Conservation (phyloP, 441 rosid genomes). For the Erodium texanum region DNA sequence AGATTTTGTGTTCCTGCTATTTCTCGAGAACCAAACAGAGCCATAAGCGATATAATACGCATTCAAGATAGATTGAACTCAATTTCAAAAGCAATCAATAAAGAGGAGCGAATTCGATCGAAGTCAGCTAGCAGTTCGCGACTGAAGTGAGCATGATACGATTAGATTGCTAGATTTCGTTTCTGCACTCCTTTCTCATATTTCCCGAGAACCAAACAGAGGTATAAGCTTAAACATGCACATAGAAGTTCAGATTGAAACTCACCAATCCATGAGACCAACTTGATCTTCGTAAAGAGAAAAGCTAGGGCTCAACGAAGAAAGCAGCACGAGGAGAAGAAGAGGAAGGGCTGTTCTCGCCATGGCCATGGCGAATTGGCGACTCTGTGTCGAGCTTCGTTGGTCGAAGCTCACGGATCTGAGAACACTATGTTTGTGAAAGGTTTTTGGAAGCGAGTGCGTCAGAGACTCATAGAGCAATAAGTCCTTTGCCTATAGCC, state of each 20-base stretch:
- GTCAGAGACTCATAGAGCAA: too few relatives aligned
- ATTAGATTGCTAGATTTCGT: not conserved
- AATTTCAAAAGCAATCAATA: not conserved
- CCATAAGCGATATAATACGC: slow-evolving; percentile 23
- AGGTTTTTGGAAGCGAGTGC: too few relatives aligned
- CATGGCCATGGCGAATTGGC: too few relatives aligned
- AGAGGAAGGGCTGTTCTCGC: too few relatives aligned
- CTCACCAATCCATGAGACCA: slow-evolving; percentile 92
- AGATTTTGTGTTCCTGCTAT: too few relatives aligned
- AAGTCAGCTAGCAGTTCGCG: not conserved
- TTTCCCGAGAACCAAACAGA: slow-evolving; percentile 1
- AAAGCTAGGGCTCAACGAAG: too few relatives aligned
- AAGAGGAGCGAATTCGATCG: not conserved
- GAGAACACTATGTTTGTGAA: not conserved
- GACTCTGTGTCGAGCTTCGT: too few relatives aligned
- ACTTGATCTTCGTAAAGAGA: slow-evolving; percentile 96
- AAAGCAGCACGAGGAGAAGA: too few relatives aligned
- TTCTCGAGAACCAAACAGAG: too few relatives aligned
- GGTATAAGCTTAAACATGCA: not conserved
- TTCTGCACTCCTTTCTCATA: not conserved
- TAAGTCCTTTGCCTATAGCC: too few relatives aligned
- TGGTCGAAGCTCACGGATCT: too few relatives aligned
- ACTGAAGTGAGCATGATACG: not conserved
- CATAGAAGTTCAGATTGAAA: slow-evolving; percentile 5
- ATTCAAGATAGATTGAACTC: not conserved